These are phyloP conservation scores for Pythium pectinolyticum DNA, from an alignment of 352 stramenopile species.

Conservation along the genomic window DNA sequence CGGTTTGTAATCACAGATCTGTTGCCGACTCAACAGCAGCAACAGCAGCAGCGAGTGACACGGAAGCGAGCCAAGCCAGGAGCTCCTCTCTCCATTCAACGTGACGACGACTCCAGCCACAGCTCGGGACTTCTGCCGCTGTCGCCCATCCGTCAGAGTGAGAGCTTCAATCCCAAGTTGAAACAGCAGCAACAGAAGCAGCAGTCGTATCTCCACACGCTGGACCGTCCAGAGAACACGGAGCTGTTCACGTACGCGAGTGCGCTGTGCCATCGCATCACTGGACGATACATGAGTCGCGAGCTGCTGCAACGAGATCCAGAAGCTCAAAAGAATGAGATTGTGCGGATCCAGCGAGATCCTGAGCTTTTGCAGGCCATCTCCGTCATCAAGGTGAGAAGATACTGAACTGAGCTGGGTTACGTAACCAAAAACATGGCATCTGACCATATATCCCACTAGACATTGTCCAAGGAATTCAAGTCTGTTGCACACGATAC, in stretches of 20 bases:
- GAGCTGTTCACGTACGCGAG: slow-evolving; percentile 73
- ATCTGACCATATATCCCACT: neutral
- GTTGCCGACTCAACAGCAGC: neutral
- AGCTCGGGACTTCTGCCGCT: slow-evolving; percentile 6
- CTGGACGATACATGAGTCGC: slow-evolving; percentile 56
- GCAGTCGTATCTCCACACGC: slow-evolving; percentile 33
- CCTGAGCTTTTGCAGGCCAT: slow-evolving; percentile 64
- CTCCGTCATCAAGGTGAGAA: slow-evolving; percentile 35
- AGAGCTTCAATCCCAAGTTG: neutral
- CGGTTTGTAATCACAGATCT: slow-evolving; percentile 24
- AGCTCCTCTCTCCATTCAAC: neutral
- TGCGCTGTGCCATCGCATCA: slow-evolving; percentile 61
- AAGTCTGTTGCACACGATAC: slow-evolving; percentile 59
- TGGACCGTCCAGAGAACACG: slow-evolving; percentile 56
- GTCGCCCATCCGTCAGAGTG: slow-evolving; percentile 15
- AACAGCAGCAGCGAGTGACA: neutral
- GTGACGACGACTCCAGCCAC: neutral
- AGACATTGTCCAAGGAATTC: slow-evolving; percentile 65
- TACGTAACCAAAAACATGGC: neutral
- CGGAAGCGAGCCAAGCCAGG: slow-evolving; percentile 27
- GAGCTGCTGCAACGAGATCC: slow-evolving; percentile 44
- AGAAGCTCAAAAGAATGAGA: slow-evolving; percentile 50
- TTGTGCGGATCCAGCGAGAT: slow-evolving; percentile 55
- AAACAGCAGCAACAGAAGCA: slow-evolving; percentile 8
- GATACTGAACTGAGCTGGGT: neutral